Percentiles rank a stretch among this genome's conserved stretches.
Evolutionary conservation across 495 filamentous ascomycete species (phyloP).

Genomic region (Neurospora sp.): DNA sequence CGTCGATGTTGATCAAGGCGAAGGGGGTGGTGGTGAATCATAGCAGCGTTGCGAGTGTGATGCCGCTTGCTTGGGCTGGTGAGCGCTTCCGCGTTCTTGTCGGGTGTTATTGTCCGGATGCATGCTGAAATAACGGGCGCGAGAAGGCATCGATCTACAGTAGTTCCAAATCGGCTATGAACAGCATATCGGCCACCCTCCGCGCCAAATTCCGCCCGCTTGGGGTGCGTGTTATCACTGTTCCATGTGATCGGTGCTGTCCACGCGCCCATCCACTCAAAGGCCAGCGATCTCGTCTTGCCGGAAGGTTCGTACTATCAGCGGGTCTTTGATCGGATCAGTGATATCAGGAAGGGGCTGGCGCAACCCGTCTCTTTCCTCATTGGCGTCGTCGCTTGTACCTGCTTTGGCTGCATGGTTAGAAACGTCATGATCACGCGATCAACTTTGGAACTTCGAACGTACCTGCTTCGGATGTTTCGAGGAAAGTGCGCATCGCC

Average conservation of each 20-base stretch:
- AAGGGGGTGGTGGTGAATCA: conserved; percentile 40
- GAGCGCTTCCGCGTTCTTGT: conserved; percentile 1
- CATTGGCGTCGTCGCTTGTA: not conserved
- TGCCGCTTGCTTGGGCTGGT: conserved; percentile 3
- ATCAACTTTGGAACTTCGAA: not conserved
- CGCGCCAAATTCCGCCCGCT: conserved; percentile 43
- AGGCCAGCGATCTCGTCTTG: not conserved
- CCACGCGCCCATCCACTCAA: not conserved
- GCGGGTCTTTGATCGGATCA: not conserved
- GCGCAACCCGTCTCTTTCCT: not conserved
- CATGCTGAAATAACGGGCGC: not conserved
- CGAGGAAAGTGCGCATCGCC: not conserved
- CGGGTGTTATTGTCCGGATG: no score
- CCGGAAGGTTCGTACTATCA: conserved; percentile 1
- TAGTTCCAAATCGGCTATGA: conserved; percentile 40
- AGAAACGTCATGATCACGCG: not conserved
- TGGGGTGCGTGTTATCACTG: conserved; percentile 24
- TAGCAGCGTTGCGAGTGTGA: conserved; percentile 26
- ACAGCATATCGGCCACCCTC: conserved; percentile 30
- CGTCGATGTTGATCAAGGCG: conserved; percentile 38
- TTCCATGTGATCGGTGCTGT: conserved; percentile 26
- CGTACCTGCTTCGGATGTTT: not conserved
- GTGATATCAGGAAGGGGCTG: not conserved
- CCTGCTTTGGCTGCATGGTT: not conserved
- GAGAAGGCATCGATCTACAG: conserved; percentile 30